Evolutionary conservation across 1,139 yeast species (phyloP).

Genomic region (Scheffersomyces titani): DNA sequence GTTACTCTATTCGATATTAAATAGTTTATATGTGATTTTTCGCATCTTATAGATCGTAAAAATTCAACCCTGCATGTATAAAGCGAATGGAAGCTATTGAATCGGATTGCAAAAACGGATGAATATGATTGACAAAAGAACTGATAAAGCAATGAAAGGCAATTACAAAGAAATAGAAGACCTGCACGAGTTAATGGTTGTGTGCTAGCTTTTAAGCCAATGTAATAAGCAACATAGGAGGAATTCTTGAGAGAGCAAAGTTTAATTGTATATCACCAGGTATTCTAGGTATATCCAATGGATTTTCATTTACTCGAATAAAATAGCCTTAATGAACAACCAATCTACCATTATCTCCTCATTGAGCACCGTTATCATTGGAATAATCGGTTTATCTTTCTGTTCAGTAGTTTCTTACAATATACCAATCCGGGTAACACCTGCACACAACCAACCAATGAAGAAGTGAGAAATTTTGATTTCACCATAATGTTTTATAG

Average conservation of each 20-base stretch:
- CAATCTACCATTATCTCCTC: background rate
- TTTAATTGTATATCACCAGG: too few species aligned
- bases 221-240: too few species aligned
- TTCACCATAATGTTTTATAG: slow-evolving; percentile 2
- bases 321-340: background rate
- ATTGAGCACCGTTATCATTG: too few species aligned
- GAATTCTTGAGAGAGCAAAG: too few species aligned
- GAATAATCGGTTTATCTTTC: background rate
- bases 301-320: background rate
- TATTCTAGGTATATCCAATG: too few species aligned
- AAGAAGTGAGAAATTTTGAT: slow-evolving; percentile 8
- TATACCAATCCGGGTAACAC: slow-evolving; percentile 1
- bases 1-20: too few species aligned
- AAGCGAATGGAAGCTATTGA: background rate
- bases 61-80: background rate
- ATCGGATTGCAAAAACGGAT: background rate
- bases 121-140: too few species aligned
- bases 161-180: too few species aligned
- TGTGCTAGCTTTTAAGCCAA: too few species aligned
- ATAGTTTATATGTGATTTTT: background rate
- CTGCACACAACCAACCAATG: slow-evolving; percentile 8
- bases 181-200: too few species aligned
- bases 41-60: background rate
- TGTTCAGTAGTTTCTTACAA: background rate
- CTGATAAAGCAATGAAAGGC: too few species aligned